Evolutionary conservation across 306 rosid genomes (phyloP), one percentile per base, ranked within the genome.

Genomic region (Herpetospermum pedunculosum): DNA sequence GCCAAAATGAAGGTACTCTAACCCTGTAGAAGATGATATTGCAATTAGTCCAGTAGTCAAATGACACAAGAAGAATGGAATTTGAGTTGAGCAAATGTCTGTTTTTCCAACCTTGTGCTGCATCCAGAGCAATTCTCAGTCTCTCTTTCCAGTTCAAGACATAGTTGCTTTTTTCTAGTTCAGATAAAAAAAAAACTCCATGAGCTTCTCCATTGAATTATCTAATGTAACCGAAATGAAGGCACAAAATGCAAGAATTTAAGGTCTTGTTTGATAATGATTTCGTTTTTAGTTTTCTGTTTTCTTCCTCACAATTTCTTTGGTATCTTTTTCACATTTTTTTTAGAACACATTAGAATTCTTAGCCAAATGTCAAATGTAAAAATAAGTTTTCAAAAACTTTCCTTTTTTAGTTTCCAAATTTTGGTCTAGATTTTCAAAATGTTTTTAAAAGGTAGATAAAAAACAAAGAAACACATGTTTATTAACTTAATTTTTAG

Each of bases 1-100:
- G 14, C 86, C 87, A 15, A 78, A 71, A 68, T 85, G 89, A 65
- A 91, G 52, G 76, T 87, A 87, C 83, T 85, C 96, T 77, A 88
- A 77, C 47, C 92, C 87, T 76, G 70, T n/a, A 54, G 19, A 75
- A 47, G 26, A 75, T 59, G 11, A 23, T 73, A 38, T 53, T 47
- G 8, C 63, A 40, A 19, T 38, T 38, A 74, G 37, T 18, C 26
- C 1, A 44, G 41, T 49, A 32, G 13, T 21, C 19, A 26, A 52
- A 13, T 5, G 30, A 25, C n/a, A 44, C 18, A 52, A 32, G 13
- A 6, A 38, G 10, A 38, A 73, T 6, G 67, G n/a, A 14, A 18
- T 10, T 15, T 73, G 23, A 35, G 18, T 15, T 52, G 21, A 19
- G 48, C 1, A 73, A 72, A 23, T 23, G 34, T 82, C 14, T 30